phyloP scores from a whole-genome alignment of 768 basidiomycete genomes.

The Coprinopsis sp. region DNA sequence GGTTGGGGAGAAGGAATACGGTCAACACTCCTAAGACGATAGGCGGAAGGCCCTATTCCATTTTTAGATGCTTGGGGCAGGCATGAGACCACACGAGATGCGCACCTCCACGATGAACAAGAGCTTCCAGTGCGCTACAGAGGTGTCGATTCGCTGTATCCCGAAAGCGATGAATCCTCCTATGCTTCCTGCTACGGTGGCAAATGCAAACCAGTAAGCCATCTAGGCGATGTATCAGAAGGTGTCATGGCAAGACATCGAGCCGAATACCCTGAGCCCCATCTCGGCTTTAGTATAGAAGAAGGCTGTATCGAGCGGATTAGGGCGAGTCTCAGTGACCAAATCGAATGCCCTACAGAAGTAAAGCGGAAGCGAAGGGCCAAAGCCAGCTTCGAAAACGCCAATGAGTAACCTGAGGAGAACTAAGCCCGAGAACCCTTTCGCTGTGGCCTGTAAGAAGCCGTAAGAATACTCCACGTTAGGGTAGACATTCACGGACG shows the following conservation, averaged over 20 bases:
- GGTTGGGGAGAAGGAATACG: conserved; percentile 55
- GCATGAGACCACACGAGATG: background rate
- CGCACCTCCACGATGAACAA: conserved; percentile 71
- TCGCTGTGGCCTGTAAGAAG: conserved; percentile 37
- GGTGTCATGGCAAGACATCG: too few relatives aligned
- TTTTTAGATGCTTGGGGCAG: background rate
- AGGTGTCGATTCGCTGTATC: conserved; percentile 53
- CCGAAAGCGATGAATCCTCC: conserved; percentile 83
- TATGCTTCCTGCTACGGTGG: conserved; percentile 80
- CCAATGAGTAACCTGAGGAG: conserved; percentile 61
- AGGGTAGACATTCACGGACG: conserved; percentile 8
- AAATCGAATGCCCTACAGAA: conserved; percentile 47
- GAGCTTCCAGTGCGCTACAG: conserved; percentile 53
- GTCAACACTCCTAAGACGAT: conserved; percentile 56
- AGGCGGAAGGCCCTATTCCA: conserved; percentile 57
- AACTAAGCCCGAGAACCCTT: conserved; percentile 56
- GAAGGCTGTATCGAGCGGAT: conserved; percentile 41
- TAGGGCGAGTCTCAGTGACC: background rate
- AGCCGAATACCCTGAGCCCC: conserved; percentile 64
- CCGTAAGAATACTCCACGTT: background rate
- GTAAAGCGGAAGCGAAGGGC: conserved; percentile 73
- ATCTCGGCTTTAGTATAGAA: conserved; percentile 76
- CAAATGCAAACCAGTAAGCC: conserved; percentile 83
- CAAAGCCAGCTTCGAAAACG: conserved; percentile 74
- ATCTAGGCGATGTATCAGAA: conserved; percentile 40